phyloP scores from a whole-genome alignment of 2,329 filamentous ascomycete genomes.

The Acrocalymma vagum region DNA sequence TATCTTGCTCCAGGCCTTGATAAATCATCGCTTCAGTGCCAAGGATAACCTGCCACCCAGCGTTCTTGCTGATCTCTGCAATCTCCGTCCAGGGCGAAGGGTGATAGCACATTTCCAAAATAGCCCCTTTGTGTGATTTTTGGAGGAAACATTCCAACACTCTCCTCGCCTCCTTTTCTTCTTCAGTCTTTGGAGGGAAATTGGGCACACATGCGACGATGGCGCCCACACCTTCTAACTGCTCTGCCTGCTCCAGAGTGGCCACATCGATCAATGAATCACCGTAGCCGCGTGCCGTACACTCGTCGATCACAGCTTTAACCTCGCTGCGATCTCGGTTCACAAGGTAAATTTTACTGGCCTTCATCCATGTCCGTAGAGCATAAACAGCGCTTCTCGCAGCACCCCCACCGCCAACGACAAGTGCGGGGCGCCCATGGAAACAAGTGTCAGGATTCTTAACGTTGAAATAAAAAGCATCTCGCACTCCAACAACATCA shows the following conservation, averaged over 20 bases:
- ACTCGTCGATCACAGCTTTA: constrained; percentile 71
- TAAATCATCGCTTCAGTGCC: constrained; percentile 81
- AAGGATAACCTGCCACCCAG: constrained; percentile 77
- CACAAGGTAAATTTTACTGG: constrained; percentile 76
- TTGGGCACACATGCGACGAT: constrained; percentile 81
- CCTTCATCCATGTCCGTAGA: constrained; percentile 73
- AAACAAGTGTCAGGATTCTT: constrained; percentile 56
- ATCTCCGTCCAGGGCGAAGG: constrained; percentile 72
- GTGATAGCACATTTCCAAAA: constrained; percentile 87
- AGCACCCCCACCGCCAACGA: constrained; percentile 81
- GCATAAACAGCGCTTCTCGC: constrained; percentile 82
- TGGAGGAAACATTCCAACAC: constrained; percentile 62
- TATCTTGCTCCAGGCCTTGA: constrained; percentile 75
- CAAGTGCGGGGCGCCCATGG: constrained; percentile 70
- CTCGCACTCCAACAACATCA: constrained; percentile 79
- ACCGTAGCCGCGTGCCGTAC: constrained; percentile 66
- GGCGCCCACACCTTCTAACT: constrained; percentile 68
- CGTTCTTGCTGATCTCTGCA: constrained; percentile 65
- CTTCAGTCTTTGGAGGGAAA: constrained; percentile 71
- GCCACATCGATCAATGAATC: constrained; percentile 68
- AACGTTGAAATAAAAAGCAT: constrained; percentile 67
- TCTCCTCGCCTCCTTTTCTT: constrained; percentile 68
- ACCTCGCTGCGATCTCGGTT: constrained; percentile 77
- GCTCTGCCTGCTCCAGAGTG: constrained; percentile 66
- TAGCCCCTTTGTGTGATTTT: constrained; percentile 68